Base-by-base conservation (phyloP, 176 grass and related monocot genomes). In the Rhynchospora tenuis region DNA sequence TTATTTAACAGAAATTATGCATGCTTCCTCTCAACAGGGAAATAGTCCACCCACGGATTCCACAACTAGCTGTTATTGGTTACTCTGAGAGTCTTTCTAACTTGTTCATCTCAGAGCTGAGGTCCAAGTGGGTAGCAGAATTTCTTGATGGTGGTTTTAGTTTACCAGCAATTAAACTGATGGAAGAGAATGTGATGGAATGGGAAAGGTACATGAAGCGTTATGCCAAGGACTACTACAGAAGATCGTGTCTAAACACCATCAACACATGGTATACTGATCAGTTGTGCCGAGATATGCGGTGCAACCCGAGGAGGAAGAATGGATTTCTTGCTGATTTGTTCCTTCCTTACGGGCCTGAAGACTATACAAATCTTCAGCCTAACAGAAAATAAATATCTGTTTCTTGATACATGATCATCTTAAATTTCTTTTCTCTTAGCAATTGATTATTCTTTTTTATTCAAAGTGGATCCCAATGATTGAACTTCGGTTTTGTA, bases 201-300 rank as follows among this genome's bases (percentile, higher is more conserved):
- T 91, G 89, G 89, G 78, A 85, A 55, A 82, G 83, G 8, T 91
- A 64, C 73, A 84, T 86, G 56, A 91, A 84, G 19, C 14, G 24
- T 16, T 88, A 91, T 20, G 66, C 52, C 13, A 24, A 23, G 3
- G 33, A 83, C 10, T 59, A 60, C 12, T 86, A 72, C n/a, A 47
- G 86, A 16, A 28, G 86, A 64, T 86, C 89, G 31, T 86, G 83
- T 38, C 61, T 91, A 5, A 15, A 46, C 20, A 64, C 27, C 23
- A 14, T 86, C 20, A 62, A 91, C 22, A 86, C 83, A 1, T 91
- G 83, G 89, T 91, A 88, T 56, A 88, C 86, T 73, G 86, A 91
- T 83, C 79, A 78, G 52, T 59, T 91, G 42, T 88, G 85, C 26
- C 57, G 78, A 60, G 89, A 91, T 82, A 91, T 88, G 71, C 80